A percentile compares a stretch with the other conserved stretches of the same genome.
Conservation (phyloP, 1,284 basidiomycete species). For the Ustilago loliicola region DNA sequence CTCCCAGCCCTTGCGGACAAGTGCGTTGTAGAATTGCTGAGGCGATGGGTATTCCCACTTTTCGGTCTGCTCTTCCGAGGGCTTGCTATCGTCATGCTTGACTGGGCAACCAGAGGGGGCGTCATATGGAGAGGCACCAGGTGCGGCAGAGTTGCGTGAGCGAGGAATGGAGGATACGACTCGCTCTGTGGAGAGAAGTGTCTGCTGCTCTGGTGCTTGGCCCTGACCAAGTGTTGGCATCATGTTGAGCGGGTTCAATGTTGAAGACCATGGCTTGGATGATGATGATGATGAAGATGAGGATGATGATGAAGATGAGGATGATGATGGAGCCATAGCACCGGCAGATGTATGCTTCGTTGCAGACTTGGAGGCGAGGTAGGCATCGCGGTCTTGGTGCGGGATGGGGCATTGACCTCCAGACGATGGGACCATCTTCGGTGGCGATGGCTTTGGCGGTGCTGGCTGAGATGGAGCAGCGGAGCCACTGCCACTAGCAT, state of each 20-base stretch:
- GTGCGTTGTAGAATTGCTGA: slow-evolving; percentile 98
- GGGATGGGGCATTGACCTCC: slow-evolving; percentile 53
- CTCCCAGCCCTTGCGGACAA: slow-evolving; percentile 96
- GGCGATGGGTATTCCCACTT: slow-evolving; percentile 98
- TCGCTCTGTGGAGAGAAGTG: slow-evolving; percentile 81
- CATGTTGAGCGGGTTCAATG: slow-evolving; percentile 84
- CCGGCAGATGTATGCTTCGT: slow-evolving; percentile 5
- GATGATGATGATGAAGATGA: slow-evolving; percentile 27
- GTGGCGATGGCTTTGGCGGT: slow-evolving; percentile 23
- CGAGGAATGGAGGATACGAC: slow-evolving; percentile 88
- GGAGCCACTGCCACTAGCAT: slow-evolving; percentile 27
- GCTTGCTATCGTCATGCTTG: slow-evolving; percentile 46
- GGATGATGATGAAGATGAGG: slow-evolving; percentile 12
- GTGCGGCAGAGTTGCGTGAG: slow-evolving; percentile 71
- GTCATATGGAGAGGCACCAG: slow-evolving; percentile 67
- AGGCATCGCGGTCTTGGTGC: slow-evolving; percentile 50
- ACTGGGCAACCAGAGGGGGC: slow-evolving; percentile 66
- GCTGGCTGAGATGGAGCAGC: slow-evolving; percentile 5
- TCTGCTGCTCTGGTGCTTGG: slow-evolving; percentile 76
- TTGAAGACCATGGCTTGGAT: slow-evolving; percentile 48
- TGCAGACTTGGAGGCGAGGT: slow-evolving; percentile 38
- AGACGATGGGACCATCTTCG: slow-evolving; percentile 44
- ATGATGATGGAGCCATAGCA: slow-evolving; percentile 31
- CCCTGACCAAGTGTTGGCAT: slow-evolving; percentile 86
- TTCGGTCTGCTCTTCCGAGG: slow-evolving; percentile 59